These are phyloP conservation scores for Acer negundo DNA, from an alignment of 345 rosid species.

Conservation along the genomic window DNA sequence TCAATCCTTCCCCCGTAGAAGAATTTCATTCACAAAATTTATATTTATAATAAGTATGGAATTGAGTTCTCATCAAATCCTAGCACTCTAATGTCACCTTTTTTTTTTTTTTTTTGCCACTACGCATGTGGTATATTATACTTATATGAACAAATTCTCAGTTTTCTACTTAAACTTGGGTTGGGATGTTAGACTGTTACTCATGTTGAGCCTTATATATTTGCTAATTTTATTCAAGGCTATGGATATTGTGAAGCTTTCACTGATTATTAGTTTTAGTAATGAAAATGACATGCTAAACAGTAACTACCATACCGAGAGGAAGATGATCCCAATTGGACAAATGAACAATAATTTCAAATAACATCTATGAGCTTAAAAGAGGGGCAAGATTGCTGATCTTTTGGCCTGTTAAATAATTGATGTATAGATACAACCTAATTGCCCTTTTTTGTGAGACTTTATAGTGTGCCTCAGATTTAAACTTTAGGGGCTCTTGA, in stretches of 20 bases:
- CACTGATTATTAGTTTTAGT: neutral
- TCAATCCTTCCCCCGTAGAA: neutral
- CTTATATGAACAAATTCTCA: neutral
- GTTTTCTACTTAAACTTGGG: neutral
- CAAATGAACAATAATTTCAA: neutral
- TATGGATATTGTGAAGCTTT: neutral
- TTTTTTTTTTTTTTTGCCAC: neutral
- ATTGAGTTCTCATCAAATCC: neutral
- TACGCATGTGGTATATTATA: neutral
- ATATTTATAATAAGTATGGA: neutral
- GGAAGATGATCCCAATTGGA: neutral
- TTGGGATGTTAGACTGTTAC: neutral
- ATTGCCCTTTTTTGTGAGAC: too few species aligned
- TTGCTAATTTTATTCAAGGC: neutral
- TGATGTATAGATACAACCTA: neutral
- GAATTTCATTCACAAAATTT: too few species aligned
- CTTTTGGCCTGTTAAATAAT: neutral
- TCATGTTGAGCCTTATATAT: neutral
- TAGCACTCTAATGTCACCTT: neutral
- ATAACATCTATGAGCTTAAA: neutral
- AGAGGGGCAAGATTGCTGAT: neutral
- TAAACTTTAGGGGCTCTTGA: too few species aligned
- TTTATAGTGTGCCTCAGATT: too few species aligned
- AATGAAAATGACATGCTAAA: neutral
- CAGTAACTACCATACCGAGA: neutral